Conservation (phyloP, 306 rosid genomes). For the Ceratonia siliqua region DNA sequence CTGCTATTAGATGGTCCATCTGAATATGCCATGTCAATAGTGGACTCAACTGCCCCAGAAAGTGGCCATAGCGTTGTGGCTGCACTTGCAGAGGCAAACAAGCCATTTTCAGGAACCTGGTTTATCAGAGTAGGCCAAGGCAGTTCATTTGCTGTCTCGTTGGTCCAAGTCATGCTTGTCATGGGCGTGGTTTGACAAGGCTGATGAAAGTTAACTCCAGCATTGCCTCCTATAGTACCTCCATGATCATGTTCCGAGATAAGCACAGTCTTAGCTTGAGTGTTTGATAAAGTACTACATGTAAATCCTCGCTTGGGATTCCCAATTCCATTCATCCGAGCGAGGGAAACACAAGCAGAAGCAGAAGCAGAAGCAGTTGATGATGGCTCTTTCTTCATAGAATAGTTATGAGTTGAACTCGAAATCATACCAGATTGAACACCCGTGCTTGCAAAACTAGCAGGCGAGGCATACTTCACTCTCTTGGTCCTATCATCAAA, state of each 20-base stretch:
- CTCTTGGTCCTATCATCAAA: conserved; percentile 39
- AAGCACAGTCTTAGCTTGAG: conserved; percentile 23
- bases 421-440: conserved; percentile 24
- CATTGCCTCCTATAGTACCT: neutral
- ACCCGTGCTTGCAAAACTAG: neutral
- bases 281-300: conserved; percentile 28
- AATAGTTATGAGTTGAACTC: conserved; percentile 27
- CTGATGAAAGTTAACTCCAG: conserved; percentile 27
- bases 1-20: conserved; percentile 33
- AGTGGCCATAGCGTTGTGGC: conserved; percentile 33
- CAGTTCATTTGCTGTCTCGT: conserved; percentile 36
- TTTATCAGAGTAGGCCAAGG: conserved; percentile 40
- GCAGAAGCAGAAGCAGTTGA: conserved; percentile 3
- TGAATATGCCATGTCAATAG: conserved; percentile 28
- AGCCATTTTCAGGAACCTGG: conserved; percentile 30
- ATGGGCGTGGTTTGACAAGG: conserved; percentile 34
- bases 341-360: too few relatives aligned
- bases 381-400: conserved; percentile 26
- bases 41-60: conserved; percentile 32
- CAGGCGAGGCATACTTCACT: conserved; percentile 25
- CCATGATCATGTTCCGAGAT: conserved; percentile 28
- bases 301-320: neutral
- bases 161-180: conserved; percentile 35
- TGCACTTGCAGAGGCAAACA: conserved; percentile 17
- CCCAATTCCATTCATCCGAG: conserved; percentile 4